These are phyloP conservation scores for Daldinia sp. DNA, from an alignment of 2,329 filamentous ascomycete species.

Conservation along the genomic window DNA sequence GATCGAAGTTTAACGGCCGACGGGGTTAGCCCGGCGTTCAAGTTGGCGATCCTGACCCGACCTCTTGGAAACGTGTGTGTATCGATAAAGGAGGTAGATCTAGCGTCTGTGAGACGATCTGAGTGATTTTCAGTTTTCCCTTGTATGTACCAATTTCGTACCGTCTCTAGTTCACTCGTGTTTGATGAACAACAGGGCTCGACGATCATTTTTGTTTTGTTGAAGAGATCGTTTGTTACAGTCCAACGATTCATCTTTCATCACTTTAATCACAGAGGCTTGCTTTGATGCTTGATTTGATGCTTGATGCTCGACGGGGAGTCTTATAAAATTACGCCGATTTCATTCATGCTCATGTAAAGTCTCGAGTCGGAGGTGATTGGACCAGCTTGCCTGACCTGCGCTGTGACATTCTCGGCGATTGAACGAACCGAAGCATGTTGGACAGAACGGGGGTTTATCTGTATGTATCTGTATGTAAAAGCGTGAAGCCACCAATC, in stretches of 20 bases:
- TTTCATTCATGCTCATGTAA: conserved; percentile 22
- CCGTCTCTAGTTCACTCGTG: too few species aligned
- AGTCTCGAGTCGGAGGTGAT: conserved; percentile 28
- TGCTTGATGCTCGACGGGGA: conserved; percentile 22
- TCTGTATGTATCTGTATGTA: conserved; percentile 16
- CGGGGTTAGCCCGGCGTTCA: conserved; percentile 20
- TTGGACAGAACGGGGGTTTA: conserved; percentile 19
- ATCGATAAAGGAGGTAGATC: conserved; percentile 16
- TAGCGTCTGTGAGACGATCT: conserved; percentile 13
- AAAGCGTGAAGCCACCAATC: conserved; percentile 26
- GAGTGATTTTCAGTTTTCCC: conserved; percentile 17
- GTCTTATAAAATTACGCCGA: conserved; percentile 32
- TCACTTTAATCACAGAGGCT: too few species aligned
- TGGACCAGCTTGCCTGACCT: conserved; percentile 23
- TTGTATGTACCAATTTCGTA: too few species aligned
- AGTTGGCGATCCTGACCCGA: conserved; percentile 22
- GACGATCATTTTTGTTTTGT: conserved; percentile 20
- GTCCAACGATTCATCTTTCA: conserved; percentile 27
- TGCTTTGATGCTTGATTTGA: conserved; percentile 22
- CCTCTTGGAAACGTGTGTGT: conserved; percentile 21
- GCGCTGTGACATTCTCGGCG: conserved; percentile 36
- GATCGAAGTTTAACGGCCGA: conserved; percentile 5
- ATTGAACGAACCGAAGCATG: conserved; percentile 41
- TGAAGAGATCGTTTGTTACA: conserved; percentile 1
- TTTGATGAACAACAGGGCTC: conserved; percentile 12